Conservation (phyloP, 73 alveolate species). For the Uronychia binucleata region DNA sequence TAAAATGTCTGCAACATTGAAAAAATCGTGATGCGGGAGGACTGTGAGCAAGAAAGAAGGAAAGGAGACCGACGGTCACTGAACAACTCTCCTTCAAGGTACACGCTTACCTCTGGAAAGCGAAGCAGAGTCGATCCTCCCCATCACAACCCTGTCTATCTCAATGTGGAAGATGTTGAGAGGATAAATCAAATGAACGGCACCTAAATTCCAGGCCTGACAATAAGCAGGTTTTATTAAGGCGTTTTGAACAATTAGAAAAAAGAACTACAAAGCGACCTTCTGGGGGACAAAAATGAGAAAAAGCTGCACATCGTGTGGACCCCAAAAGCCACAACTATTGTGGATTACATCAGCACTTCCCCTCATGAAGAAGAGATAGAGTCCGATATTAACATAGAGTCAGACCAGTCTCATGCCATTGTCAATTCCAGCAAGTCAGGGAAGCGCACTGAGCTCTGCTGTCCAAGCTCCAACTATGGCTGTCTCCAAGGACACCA, state of each 20-base stretch:
- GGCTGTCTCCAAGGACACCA: background rate
- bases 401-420: background rate
- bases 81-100: too few relatives aligned
- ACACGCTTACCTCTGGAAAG: background rate
- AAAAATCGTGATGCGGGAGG: too few relatives aligned
- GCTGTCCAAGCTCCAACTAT: background rate
- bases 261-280: background rate
- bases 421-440: background rate
- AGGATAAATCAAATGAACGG: background rate
- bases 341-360: background rate
- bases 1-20: too few relatives aligned
- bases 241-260: background rate
- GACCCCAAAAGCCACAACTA: background rate
- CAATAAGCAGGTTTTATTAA: too few relatives aligned
- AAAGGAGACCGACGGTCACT: too few relatives aligned
- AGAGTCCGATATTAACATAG: background rate
- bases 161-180: too few relatives aligned
- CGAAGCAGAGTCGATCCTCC: too few relatives aligned
- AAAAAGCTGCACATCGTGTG: background rate
- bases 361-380: background rate
- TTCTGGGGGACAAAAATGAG: background rate
- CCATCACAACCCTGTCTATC: too few relatives aligned
- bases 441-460: background rate
- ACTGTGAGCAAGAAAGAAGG: too few relatives aligned
- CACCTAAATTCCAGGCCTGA: background rate